Evolutionary conservation across 306 rosid species (phyloP), one percentile per base, ranked within the genome.

Genomic region (Elaeagnus macrophylla): DNA sequence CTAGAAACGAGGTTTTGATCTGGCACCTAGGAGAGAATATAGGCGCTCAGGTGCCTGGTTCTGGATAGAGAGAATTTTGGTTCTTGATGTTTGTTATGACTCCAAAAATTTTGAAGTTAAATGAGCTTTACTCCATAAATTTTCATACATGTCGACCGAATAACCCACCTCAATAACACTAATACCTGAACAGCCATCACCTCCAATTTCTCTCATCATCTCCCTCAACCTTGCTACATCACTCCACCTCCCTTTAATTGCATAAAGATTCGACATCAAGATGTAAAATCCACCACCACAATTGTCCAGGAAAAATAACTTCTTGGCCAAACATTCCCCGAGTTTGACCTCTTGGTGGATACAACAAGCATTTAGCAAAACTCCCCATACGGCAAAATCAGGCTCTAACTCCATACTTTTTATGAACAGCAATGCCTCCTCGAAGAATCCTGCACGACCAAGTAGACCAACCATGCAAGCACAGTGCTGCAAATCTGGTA

Each of bases 351-450:
- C 88, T 59, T 72, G 76, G 62, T 79, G 81, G 60, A 79, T 70
- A 62, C 85, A 77, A 70, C 90, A 84, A 60, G 84, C 94, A 68
- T 77, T 78, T 25, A 82, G 75, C 66, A 84, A 40, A 48, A 84
- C 80, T 54, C 80, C 83, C 96, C 94, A 80, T 12, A 88, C 82
- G 6, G 88, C 81, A 35, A 81, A 84, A 74, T 88, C 94, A 3
- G 94, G 88, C 37, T 71, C 66, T 46, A 68, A 20, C 53, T 84
- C 74, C 96, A 82, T 84, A 19, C 42, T 70, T 12, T 69, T 51
- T 32, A 84, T 77, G 20, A 79, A 46, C 32, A 61, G 50, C 25
- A 79, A 56, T 51, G 94, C 94, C 76, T 84, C 88, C 42, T 67
- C 50, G 36, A 88, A 76, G 74, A 88, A 63, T 50, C 90, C 85